These are phyloP conservation scores for Salix caprea DNA, from an alignment of 345 rosid genomes.

Conservation along the genomic window DNA sequence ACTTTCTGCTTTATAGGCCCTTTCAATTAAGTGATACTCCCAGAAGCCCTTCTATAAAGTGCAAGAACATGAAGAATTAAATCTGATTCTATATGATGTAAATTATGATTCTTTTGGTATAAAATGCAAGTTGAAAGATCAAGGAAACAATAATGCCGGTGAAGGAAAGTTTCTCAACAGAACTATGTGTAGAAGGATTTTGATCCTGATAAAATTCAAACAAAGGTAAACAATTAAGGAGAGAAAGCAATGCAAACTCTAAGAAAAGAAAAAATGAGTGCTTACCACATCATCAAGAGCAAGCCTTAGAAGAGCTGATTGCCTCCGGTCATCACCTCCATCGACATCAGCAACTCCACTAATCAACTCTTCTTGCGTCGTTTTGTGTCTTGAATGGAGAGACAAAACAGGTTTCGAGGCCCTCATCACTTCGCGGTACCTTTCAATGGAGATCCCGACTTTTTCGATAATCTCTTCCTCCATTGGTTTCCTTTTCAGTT, in stretches of 20 bases:
- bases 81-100: neutral
- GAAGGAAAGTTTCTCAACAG: neutral
- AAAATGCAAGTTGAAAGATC: neutral
- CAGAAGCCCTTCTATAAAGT: neutral
- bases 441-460: conserved; percentile 70
- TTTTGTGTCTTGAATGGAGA: conserved; percentile 62
- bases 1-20: neutral
- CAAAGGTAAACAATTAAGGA: neutral
- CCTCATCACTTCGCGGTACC: conserved; percentile 73
- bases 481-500: conserved; percentile 64
- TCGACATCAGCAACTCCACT: conserved; percentile 63
- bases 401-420: conserved; percentile 70
- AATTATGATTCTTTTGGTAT: neutral
- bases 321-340: conserved; percentile 60
- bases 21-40: neutral
- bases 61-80: neutral
- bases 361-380: conserved; percentile 87
- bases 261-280: neutral
- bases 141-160: neutral
- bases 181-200: neutral
- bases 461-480: conserved; percentile 59
- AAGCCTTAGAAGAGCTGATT: conserved; percentile 84
- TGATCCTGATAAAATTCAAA: neutral
- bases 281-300: conserved; percentile 96
- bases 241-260: neutral